Conservation (phyloP, 2,329 filamentous ascomycete species). For the Blastomyces parvus region DNA sequence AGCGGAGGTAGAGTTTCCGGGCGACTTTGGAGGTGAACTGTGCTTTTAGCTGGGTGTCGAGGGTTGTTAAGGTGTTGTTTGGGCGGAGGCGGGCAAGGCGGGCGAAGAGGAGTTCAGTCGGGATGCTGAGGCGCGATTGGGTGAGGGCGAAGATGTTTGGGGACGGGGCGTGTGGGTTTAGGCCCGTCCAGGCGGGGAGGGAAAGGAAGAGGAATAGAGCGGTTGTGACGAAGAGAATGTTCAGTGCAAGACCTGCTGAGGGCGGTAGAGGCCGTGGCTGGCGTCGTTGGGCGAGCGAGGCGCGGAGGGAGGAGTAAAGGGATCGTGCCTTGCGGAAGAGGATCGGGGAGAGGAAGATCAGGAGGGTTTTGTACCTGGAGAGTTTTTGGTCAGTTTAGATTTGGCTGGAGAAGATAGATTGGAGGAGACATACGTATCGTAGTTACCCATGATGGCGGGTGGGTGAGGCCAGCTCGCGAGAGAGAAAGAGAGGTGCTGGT, state of each 20-base stretch:
- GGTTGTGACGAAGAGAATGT: conserved; percentile 46
- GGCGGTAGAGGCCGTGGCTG: conserved; percentile 30
- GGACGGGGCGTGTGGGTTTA: conserved; percentile 45
- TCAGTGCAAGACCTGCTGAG: conserved; percentile 32
- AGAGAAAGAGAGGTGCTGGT: neutral
- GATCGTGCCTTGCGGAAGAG: conserved; percentile 32
- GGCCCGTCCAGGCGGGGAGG: conserved; percentile 42
- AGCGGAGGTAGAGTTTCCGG: conserved; percentile 71
- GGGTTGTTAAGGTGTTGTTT: conserved; percentile 33
- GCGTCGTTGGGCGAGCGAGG: conserved; percentile 22
- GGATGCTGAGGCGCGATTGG: conserved; percentile 70
- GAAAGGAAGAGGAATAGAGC: conserved; percentile 50
- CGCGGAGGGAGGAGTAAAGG: conserved; percentile 29
- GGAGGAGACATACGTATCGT: conserved; percentile 15
- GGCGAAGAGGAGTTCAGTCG: conserved; percentile 74
- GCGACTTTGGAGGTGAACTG: conserved; percentile 63
- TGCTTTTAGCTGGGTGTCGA: conserved; percentile 56
- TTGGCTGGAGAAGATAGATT: neutral
- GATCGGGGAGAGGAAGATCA: conserved; percentile 37
- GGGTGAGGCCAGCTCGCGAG: neutral
- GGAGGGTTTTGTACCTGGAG: conserved; percentile 33
- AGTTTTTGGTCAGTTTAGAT: neutral
- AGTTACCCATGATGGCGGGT: conserved; percentile 19
- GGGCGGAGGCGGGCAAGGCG: conserved; percentile 49
- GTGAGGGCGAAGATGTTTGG: conserved; percentile 69